phyloP scores from a whole-genome alignment of 1,284 basidiomycete genomes.

The Cutaneotrichosporon sp. region DNA sequence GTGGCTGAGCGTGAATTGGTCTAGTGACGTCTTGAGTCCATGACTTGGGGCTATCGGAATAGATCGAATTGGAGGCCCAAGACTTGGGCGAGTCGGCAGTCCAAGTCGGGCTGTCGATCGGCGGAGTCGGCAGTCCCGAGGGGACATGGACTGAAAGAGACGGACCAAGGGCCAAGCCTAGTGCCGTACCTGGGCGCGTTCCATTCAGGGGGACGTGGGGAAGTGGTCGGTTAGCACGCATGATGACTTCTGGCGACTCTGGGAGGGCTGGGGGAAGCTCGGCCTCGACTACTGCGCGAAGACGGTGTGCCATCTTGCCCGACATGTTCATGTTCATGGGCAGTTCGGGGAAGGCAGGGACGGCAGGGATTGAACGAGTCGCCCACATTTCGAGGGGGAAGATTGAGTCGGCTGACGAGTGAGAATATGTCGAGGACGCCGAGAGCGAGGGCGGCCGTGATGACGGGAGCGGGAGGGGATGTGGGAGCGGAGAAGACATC shows the following conservation, averaged over 20 bases:
- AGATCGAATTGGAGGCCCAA: neutral
- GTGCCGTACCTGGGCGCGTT: neutral
- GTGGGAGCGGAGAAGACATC: neutral
- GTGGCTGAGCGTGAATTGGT: slow-evolving; percentile 3
- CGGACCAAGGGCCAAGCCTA: neutral
- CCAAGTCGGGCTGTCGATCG: no score
- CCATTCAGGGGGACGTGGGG: neutral
- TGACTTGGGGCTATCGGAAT: neutral
- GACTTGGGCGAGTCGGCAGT: neutral
- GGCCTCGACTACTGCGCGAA: neutral
- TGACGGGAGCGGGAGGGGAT: neutral
- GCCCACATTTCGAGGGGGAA: neutral
- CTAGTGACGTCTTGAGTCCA: neutral
- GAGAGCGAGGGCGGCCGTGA: neutral
- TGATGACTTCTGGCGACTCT: neutral
- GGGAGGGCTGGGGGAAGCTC: neutral
- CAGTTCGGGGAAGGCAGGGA: neutral
- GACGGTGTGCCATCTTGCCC: neutral
- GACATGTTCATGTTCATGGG: neutral
- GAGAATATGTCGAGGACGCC: neutral
- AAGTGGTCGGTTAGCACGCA: neutral
- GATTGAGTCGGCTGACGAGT: neutral
- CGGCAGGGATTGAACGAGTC: neutral
- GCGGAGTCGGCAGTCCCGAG: neutral
- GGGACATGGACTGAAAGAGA: neutral